These are phyloP conservation scores for Tetracentron sinense DNA, from an alignment of 164 flowering plant genomes.

Conservation along the genomic window DNA sequence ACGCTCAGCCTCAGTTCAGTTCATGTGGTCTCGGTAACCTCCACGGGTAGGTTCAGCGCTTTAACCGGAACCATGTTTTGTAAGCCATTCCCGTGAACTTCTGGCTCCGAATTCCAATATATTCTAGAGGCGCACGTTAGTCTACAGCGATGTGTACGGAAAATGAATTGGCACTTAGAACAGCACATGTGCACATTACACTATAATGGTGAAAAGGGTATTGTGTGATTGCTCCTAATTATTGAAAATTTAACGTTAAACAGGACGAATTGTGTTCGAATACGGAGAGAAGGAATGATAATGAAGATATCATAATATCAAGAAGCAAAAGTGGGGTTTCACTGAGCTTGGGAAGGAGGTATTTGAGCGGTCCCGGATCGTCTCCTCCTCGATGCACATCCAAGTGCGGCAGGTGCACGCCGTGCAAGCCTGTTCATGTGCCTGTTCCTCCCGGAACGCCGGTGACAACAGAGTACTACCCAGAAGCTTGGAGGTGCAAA, in stretches of 20 bases:
- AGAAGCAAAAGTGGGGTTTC: not conserved
- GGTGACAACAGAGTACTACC: conserved; percentile 67
- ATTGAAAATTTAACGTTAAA: not conserved
- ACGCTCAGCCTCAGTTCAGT: not conserved
- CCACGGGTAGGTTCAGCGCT: conserved; percentile 5
- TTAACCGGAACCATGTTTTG: no score
- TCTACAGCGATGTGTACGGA: no score
- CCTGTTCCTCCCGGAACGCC: conserved; percentile 72
- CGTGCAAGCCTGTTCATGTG: conserved; percentile 72
- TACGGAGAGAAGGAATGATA: not conserved
- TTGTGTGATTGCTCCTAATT: not conserved
- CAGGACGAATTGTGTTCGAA: conserved; percentile 9
- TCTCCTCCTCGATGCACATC: conserved; percentile 60
- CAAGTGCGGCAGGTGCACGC: conserved; percentile 63
- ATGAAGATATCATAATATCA: not conserved
- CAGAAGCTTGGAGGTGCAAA: conserved; percentile 83
- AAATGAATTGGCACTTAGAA: not conserved
- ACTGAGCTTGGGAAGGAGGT: conserved; percentile 25
- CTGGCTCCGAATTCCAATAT: not conserved
- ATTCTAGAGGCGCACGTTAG: no score
- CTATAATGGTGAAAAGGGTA: no score
- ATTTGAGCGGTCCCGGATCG: conserved; percentile 52
- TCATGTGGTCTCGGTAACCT: not conserved
- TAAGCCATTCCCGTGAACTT: conserved; percentile 10
- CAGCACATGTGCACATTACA: no score